Evolutionary conservation across 352 stramenopile genomes (phyloP), one percentile per base, ranked within the genome.

Genomic region (Phytopythium litorale): DNA sequence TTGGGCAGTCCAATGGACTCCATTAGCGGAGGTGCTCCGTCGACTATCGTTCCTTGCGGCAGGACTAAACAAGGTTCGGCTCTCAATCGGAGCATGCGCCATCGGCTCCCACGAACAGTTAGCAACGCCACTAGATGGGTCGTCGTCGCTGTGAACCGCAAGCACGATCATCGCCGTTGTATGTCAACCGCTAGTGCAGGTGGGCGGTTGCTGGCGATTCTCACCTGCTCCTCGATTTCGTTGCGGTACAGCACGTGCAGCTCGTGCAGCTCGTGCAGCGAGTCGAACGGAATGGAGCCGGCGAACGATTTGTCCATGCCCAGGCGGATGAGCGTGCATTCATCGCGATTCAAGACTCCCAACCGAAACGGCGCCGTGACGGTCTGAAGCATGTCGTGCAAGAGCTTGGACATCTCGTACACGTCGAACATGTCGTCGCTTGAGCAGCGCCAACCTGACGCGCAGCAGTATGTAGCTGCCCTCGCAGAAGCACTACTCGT

Each of bases 381-480:
- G 32, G 80, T 58, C 56, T 68, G 66, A 37, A 95, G 66, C 37
- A 71, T 79, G 25, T 89, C 73, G 60, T 88, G 73, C 28, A 79
- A 84, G 49, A 93, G 75, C 58, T 90, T 89, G 49, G 92, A 87
- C 78, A 91, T 81, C 70, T 90, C 84, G 63, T 93, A 92, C 56
- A 94, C 85, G 48, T 93, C 87, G 21, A 91, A 73, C 1, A 76
- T 73, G 40, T 93, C 84, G 45, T 91, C 72, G 48, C 25, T 28
- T 92, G n/a, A 98, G 70, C 32, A 97, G 73, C 55, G 87, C 76
- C 32, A 97, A 73, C 0, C 83, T 88, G 32, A 96, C 72, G 33
- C 91, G 84, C 35, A 97, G 73, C 43, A 98, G 72, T 21, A 97
- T 87, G 50, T 97, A 92, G 58, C 76, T 90, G 19, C 91, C 88